Conservation (phyloP, 768 basidiomycete species). For the Filobasidium floriforme region DNA sequence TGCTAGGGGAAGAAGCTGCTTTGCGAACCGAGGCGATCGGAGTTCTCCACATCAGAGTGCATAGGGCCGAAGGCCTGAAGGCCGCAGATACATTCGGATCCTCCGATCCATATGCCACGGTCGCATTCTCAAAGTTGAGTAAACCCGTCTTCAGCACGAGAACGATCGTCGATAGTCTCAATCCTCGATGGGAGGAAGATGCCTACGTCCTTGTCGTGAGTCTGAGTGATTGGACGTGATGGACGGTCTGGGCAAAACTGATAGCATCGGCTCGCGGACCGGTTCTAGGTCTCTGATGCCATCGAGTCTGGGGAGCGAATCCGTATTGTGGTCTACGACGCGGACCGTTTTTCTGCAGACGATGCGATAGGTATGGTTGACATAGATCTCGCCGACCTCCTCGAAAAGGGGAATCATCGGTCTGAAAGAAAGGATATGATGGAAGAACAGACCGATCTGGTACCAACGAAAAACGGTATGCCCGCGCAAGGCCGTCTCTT, state of each 20-base stretch:
- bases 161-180: conserved; percentile 38
- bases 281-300: too few relatives aligned
- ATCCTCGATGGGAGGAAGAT: conserved; percentile 45
- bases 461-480: conserved; percentile 31
- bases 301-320: conserved; percentile 42
- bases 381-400: conserved; percentile 39
- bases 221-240: too few relatives aligned
- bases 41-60: conserved; percentile 40
- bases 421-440: conserved; percentile 13
- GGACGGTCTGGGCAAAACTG: too few relatives aligned
- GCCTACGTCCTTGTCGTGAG: too few relatives aligned
- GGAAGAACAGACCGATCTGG: conserved; percentile 25
- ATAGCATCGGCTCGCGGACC: too few relatives aligned
- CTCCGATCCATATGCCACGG: conserved; percentile 43
- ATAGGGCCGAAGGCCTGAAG: conserved; percentile 35
- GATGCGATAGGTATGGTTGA: conserved; percentile 43
- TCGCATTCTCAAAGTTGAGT: conserved; percentile 39
- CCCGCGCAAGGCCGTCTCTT: conserved; percentile 31
- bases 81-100: conserved; percentile 40
- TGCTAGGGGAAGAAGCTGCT: conserved; percentile 40
- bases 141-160: conserved; percentile 43
- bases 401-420: conserved; percentile 21
- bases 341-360: conserved; percentile 42
- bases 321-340: conserved; percentile 37
- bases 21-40: conserved; percentile 39